These are phyloP conservation scores for Prunus mume DNA, from an alignment of 306 rosid genomes.

Conservation along the genomic window DNA sequence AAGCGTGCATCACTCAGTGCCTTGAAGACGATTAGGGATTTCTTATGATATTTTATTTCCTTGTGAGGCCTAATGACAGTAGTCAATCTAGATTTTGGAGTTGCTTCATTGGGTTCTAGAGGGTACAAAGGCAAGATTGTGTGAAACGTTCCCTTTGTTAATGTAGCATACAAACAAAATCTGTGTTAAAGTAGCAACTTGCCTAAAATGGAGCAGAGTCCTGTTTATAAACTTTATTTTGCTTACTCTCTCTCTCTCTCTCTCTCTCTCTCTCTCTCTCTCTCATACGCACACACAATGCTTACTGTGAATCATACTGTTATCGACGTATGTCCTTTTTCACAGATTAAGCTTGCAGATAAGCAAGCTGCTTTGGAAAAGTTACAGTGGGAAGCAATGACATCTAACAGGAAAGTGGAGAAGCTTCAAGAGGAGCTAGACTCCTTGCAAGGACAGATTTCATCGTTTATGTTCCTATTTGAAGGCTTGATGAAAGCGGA, in stretches of 20 bases:
- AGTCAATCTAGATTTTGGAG: constrained; percentile 18
- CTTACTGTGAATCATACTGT: neutral
- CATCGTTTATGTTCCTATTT: constrained; percentile 51
- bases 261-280: neutral
- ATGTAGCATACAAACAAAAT: neutral
- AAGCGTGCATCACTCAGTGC: constrained; percentile 4
- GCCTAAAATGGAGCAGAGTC: neutral
- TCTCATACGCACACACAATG: neutral
- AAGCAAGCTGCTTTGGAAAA: constrained; percentile 94
- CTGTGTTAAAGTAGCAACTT: neutral
- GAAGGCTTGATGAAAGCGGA: constrained; percentile 63
- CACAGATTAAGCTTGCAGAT: constrained; percentile 90
- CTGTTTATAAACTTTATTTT: too few relatives aligned
- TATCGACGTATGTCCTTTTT: constrained; percentile 10
- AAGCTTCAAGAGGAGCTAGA: constrained; percentile 47
- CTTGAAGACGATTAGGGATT: neutral
- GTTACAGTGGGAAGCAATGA: constrained; percentile 80
- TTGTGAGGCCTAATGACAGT: neutral
- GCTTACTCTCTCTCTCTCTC: too few relatives aligned
- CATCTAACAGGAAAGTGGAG: constrained; percentile 54
- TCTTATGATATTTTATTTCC: constrained; percentile 9
- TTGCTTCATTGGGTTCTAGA: neutral
- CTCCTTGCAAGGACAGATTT: constrained; percentile 40
- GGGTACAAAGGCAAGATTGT: neutral
- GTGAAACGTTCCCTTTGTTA: neutral